phyloP scores from a whole-genome alignment of 2,329 filamentous ascomycete genomes.

The Lasiodiplodia hormozganensis region DNA sequence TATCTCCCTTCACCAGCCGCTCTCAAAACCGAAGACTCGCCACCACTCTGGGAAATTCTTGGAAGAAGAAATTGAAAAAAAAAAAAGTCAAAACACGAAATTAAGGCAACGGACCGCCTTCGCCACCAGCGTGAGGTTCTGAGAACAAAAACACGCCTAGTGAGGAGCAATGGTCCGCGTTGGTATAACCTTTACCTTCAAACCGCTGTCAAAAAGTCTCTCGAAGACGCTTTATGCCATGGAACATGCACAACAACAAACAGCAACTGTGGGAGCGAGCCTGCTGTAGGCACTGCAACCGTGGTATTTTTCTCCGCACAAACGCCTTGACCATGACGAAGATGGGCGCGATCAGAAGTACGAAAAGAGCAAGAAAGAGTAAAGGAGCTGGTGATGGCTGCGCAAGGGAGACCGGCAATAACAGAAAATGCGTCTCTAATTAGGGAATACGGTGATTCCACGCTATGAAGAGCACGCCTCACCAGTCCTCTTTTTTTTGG shows the following conservation, averaged over 20 bases:
- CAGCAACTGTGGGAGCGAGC: not conserved
- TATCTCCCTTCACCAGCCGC: not conserved
- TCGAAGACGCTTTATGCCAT: conserved; percentile 31
- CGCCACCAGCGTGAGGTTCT: not conserved
- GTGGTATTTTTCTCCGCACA: conserved; percentile 12
- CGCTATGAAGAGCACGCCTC: not conserved
- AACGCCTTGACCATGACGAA: conserved; percentile 6
- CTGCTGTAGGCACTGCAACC: not conserved
- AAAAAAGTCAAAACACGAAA: not conserved
- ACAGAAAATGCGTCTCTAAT: not conserved
- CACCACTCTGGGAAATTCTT: not conserved
- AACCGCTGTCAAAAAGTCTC: conserved; percentile 32
- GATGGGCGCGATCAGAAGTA: conserved; percentile 7
- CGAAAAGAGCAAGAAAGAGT: not conserved
- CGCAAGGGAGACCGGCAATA: not conserved
- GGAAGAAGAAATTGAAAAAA: not conserved
- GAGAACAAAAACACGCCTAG: not conserved
- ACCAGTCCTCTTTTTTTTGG: conserved; percentile 11
- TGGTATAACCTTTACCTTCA: not conserved
- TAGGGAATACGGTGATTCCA: not conserved
- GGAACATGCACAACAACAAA: conserved; percentile 11
- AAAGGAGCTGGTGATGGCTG: not conserved
- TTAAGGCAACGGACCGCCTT: not conserved
- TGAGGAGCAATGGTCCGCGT: not conserved
- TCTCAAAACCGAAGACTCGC: not conserved